phyloP scores from a whole-genome alignment of 306 rosid species.

The Cajanus cajan region DNA sequence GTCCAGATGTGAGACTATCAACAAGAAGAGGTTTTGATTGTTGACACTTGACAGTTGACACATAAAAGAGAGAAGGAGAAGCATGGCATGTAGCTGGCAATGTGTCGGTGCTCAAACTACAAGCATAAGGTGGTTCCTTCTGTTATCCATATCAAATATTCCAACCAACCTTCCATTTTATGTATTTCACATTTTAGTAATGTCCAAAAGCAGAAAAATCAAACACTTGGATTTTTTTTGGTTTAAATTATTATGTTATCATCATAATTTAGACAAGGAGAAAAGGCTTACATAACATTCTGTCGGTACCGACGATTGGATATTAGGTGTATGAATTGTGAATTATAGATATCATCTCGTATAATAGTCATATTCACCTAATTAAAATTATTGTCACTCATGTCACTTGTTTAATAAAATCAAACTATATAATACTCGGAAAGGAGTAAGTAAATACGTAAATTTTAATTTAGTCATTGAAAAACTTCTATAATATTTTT shows the following conservation, averaged over 20 bases:
- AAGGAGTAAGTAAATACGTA: neutral
- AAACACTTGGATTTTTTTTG: neutral
- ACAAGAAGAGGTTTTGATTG: too few species aligned
- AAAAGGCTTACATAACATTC: neutral
- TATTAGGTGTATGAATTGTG: neutral
- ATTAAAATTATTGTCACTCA: neutral
- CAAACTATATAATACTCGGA: neutral
- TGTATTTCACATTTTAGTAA: neutral
- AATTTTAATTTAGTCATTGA: neutral
- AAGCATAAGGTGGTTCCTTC: too few species aligned
- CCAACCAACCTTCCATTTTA: neutral
- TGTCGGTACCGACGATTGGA: neutral
- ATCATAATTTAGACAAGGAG: neutral
- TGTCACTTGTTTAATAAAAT: neutral
- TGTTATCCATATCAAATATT: neutral
- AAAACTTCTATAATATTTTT: neutral
- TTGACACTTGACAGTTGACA: neutral
- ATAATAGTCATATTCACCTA: too few species aligned
- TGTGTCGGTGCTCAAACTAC: conserved; percentile 32
- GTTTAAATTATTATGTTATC: neutral
- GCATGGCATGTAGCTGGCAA: conserved; percentile 24
- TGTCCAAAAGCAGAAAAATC: neutral
- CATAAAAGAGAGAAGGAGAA: neutral
- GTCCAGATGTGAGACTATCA: too few species aligned
- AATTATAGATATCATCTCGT: too few species aligned